phyloP scores from a whole-genome alignment of 2,329 filamentous ascomycete species.

The Blastomyces parvus region DNA sequence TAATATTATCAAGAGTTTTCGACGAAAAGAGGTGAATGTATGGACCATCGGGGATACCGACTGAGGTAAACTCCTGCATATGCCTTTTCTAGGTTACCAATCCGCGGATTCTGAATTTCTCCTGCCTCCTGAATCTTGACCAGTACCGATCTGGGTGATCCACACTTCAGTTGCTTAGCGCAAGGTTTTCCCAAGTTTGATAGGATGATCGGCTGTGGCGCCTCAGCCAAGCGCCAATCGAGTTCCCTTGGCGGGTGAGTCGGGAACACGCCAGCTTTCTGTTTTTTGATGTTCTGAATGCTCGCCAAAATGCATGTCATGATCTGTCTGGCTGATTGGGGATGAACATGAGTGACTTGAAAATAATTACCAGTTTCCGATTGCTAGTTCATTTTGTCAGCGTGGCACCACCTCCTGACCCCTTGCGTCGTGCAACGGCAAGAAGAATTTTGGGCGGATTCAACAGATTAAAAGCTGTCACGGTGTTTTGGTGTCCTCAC shows the following conservation, averaged over 20 bases:
- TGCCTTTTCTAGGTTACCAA: too few relatives aligned
- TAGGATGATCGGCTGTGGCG: not conserved
- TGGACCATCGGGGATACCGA: too few relatives aligned
- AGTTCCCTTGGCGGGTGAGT: not conserved
- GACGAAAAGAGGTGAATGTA: too few relatives aligned
- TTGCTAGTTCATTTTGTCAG: not conserved
- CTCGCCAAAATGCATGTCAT: too few relatives aligned
- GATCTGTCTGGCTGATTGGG: not conserved
- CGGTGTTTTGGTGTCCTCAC: not conserved
- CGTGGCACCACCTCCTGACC: slow-evolving; percentile 3
- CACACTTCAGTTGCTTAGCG: too few relatives aligned
- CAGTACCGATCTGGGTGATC: not conserved
- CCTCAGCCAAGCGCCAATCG: not conserved
- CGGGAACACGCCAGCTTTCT: not conserved
- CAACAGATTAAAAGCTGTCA: not conserved
- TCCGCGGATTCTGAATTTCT: too few relatives aligned
- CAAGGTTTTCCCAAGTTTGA: too few relatives aligned
- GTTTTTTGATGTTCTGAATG: not conserved
- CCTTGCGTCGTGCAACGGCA: not conserved
- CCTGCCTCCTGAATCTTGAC: too few relatives aligned
- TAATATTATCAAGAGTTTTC: too few relatives aligned
- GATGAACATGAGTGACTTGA: not conserved
- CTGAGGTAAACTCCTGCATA: too few relatives aligned
- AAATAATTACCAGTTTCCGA: not conserved
- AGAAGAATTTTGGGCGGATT: not conserved